A percentile compares a stretch with the other conserved stretches of the same genome.
Conservation (phyloP, 768 basidiomycete species). For the Myochromella boudieri region DNA sequence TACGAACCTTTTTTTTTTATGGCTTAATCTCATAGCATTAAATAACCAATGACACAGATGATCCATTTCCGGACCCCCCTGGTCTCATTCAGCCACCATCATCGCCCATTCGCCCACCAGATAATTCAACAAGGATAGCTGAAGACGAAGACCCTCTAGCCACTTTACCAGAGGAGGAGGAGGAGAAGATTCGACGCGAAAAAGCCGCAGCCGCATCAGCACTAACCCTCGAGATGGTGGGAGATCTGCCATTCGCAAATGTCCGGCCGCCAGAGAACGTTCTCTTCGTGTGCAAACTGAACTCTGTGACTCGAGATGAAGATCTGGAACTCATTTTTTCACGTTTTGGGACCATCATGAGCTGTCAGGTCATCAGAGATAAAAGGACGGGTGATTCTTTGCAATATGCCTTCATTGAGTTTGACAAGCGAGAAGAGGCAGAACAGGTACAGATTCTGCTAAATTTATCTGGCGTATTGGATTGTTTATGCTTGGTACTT, state of each 20-base stretch:
- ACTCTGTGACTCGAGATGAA: slow-evolving; percentile 92
- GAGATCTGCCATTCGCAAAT: slow-evolving; percentile 96
- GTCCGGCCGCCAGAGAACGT: slow-evolving; percentile 98
- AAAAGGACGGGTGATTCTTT: slow-evolving; percentile 94
- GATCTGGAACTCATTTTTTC: slow-evolving; percentile 98
- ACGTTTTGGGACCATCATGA: slow-evolving; percentile 92
- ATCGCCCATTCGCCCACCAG: slow-evolving; percentile 79
- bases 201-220: slow-evolving; percentile 92
- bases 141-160: slow-evolving; percentile 92
- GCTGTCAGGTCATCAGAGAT: slow-evolving; percentile 96
- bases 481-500: neutral
- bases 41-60: slow-evolving; percentile 52
- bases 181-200: slow-evolving; percentile 77
- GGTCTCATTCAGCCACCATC: slow-evolving; percentile 71
- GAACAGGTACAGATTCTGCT: slow-evolving; percentile 64
- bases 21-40: neutral
- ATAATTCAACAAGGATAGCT: slow-evolving; percentile 85
- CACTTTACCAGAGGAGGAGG: slow-evolving; percentile 82
- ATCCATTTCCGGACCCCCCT: slow-evolving; percentile 89
- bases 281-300: slow-evolving; percentile 97
- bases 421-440: slow-evolving; percentile 89
- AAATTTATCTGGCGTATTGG: slow-evolving; percentile 3
- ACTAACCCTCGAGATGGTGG: slow-evolving; percentile 98
- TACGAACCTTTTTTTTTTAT: slow-evolving; percentile 30
- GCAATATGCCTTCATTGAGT: slow-evolving; percentile 99